A percentile compares a stretch with the other conserved stretches of the same genome.
Evolutionary conservation across 2,329 filamentous ascomycete genomes (phyloP).

Genomic region (Stromatinia cepivora): DNA sequence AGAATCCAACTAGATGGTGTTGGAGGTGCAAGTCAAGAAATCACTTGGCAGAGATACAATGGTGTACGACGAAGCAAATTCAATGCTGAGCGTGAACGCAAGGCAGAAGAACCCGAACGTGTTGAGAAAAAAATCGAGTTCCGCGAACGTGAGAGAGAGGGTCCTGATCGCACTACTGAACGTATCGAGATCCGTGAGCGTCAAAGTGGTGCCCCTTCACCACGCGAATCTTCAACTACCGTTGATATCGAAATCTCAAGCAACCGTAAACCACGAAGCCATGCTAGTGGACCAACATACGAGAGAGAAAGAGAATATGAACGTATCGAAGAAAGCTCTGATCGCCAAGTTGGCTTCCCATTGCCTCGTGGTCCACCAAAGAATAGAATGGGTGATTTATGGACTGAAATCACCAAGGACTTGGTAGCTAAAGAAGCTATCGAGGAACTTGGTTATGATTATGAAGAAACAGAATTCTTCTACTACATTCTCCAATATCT

Average conservation of each 20-base stretch:
- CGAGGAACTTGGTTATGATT: constrained; percentile 79
- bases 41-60: constrained; percentile 77
- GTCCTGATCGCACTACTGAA: constrained; percentile 25
- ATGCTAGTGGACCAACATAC: constrained; percentile 27
- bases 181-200: constrained; percentile 34
- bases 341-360: constrained; percentile 47
- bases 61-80: constrained; percentile 75
- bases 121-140: constrained; percentile 22
- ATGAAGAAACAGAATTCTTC: constrained; percentile 84
- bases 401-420: constrained; percentile 97
- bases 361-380: constrained; percentile 33
- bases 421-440: constrained; percentile 85
- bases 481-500: constrained; percentile 95
- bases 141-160: constrained; percentile 14
- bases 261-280: constrained; percentile 20
- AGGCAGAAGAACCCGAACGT: constrained; percentile 18
- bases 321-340: constrained; percentile 52
- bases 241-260: constrained; percentile 39
- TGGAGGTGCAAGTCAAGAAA: constrained; percentile 72
- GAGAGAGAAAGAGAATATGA: constrained; percentile 45
- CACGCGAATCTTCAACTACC: constrained; percentile 29
- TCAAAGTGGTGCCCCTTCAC: constrained; percentile 23
- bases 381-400: constrained; percentile 62
- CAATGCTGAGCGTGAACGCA: constrained; percentile 62
- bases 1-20: constrained; percentile 79